Base-by-base conservation (phyloP, 306 rosid genomes). In the Pterocarpus macrocarpus region DNA sequence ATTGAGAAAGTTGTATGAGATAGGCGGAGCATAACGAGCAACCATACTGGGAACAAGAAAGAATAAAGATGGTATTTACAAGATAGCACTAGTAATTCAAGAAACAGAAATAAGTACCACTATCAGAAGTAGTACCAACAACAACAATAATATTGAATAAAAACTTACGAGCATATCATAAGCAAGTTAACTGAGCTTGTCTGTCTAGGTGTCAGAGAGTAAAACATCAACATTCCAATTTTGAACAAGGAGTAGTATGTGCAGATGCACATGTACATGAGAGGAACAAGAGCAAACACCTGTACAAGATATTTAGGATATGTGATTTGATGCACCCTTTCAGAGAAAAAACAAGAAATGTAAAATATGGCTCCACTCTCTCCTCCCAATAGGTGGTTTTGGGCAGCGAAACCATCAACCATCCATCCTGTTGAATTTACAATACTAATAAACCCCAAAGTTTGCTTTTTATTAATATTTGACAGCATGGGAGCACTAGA, bases 81-180 rank as follows among this genome's bases (percentile, higher is more conserved):
- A 58, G 73, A 78, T 28, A 74, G 44, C 68, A 81, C 15, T 44
- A 30, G 52, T 39, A 50, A 38, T 38, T 70, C 64, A 52, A 35
- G 69, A 82, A 61, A 67, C 13, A 72, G 71, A 70, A 65, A 69
- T 36, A 81, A 75, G 64, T 49, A 38, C 69, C 9, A 47, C 81
- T 22, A 64, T 16, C 39, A 47, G 47, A 67, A 15, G 52, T 36
- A 36, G 47, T 64, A 36, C 45, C 33, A 36, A 35, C 5, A 68
- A 43, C 55, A 68, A 22, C 15, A 67, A 67, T 16, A 43, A 33
- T 33, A 63, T 33, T 11, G 30, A 53, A 64, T 52, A 81, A 75
- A 61, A 74, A 88, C 99, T 93, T 88, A 95, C 99, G 99, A 90
- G 97, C 99, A 95, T 87, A 95, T 95, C 97, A 95, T 91, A 83